These are phyloP conservation scores for Echinosophora koreensis DNA, from an alignment of 306 rosid genomes.

Conservation along the genomic window DNA sequence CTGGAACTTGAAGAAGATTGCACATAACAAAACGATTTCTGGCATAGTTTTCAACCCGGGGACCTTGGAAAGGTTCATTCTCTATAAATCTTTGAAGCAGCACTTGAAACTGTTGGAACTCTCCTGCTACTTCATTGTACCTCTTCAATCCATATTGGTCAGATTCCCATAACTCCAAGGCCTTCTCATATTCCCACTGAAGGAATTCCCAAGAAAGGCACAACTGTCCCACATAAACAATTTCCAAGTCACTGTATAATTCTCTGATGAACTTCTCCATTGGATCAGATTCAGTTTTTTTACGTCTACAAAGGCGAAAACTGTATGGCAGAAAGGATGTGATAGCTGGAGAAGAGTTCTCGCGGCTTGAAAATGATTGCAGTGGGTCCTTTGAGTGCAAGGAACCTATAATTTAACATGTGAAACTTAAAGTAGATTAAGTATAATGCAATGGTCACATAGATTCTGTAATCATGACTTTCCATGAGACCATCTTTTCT, in stretches of 20 bases:
- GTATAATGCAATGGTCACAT: constrained; percentile 20
- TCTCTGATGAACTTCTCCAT: constrained; percentile 57
- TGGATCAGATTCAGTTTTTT: constrained; percentile 64
- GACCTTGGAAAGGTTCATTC: constrained; percentile 79
- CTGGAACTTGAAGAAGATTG: constrained; percentile 84
- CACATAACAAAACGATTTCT: constrained; percentile 68
- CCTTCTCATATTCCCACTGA: constrained; percentile 78
- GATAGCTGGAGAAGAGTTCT: constrained; percentile 53
- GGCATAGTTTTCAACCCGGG: constrained; percentile 76
- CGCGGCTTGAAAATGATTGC: constrained; percentile 60
- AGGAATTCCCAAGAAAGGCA: constrained; percentile 98
- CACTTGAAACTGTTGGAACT: constrained; percentile 89
- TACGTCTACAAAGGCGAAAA: constrained; percentile 56
- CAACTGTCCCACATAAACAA: constrained; percentile 88
- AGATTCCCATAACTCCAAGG: constrained; percentile 65
- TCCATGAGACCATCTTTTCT: neutral
- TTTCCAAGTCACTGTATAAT: constrained; percentile 74
- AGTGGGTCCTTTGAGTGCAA: constrained; percentile 80
- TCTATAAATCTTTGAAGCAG: constrained; percentile 81
- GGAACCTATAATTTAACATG: constrained; percentile 51
- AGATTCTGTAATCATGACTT: constrained; percentile 27
- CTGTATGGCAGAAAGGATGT: constrained; percentile 56
- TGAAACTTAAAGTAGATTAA: neutral
- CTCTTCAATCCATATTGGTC: constrained; percentile 55
- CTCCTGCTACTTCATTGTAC: constrained; percentile 77